phyloP scores from a whole-genome alignment of 2,329 filamentous ascomycete genomes.

The Talaromyces atroroseus region DNA sequence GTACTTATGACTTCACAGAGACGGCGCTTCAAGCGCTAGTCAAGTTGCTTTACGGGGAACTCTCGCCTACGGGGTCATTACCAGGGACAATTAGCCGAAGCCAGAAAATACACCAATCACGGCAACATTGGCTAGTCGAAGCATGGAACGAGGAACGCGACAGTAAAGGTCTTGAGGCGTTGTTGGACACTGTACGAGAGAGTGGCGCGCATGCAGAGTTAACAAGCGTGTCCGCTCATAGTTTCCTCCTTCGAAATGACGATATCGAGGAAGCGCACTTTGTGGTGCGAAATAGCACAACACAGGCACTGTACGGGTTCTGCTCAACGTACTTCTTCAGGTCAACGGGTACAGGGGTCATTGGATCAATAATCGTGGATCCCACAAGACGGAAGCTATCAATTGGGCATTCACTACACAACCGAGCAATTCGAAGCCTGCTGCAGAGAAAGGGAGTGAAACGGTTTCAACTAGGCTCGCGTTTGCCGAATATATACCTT shows the following conservation, averaged over 20 bases:
- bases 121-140: constrained; percentile 92
- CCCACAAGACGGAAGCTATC: constrained; percentile 79
- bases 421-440: constrained; percentile 72
- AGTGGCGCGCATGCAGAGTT: constrained; percentile 58
- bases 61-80: constrained; percentile 51
- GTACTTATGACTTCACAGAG: constrained; percentile 94
- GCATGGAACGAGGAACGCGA: constrained; percentile 78
- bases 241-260: constrained; percentile 67
- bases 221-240: constrained; percentile 62
- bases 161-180: constrained; percentile 63
- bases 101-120: constrained; percentile 80
- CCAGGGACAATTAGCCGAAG: constrained; percentile 77
- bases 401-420: constrained; percentile 84
- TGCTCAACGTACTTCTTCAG: constrained; percentile 80
- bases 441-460: constrained; percentile 66
- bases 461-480: constrained; percentile 73
- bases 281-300: constrained; percentile 90
- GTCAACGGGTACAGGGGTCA: constrained; percentile 63
- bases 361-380: constrained; percentile 86
- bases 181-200: constrained; percentile 66
- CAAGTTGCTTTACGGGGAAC: constrained; percentile 74
- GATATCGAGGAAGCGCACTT: constrained; percentile 78
- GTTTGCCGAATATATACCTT: constrained; percentile 78
- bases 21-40: constrained; percentile 81
- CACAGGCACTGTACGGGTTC: constrained; percentile 84